Evolutionary conservation across 164 flowering plant species (phyloP).

Genomic region (Nelumbo lutea): DNA sequence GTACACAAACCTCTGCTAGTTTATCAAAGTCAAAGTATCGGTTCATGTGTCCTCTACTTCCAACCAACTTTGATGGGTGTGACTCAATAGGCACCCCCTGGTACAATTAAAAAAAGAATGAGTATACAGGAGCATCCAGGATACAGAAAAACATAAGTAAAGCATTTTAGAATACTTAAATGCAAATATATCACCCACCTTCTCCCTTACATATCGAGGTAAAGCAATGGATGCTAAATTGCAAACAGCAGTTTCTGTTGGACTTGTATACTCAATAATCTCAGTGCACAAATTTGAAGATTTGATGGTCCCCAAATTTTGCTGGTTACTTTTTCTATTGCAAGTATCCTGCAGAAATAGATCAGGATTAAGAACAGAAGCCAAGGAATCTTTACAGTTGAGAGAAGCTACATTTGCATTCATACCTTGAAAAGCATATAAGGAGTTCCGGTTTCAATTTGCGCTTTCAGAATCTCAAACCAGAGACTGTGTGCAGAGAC

Average conservation of each 20-base stretch:
- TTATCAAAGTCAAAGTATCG: constrained; percentile 77
- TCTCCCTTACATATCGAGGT: constrained; percentile 70
- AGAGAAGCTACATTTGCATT: background rate
- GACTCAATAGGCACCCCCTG: constrained; percentile 62
- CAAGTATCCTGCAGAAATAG: constrained; percentile 48
- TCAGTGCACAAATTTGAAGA: constrained; percentile 84
- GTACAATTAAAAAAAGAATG: background rate
- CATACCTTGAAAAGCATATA: constrained; percentile 78
- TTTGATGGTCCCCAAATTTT: constrained; percentile 76
- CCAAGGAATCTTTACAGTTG: background rate
- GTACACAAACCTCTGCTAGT: constrained; percentile 47
- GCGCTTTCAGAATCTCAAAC: constrained; percentile 70
- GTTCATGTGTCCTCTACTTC: constrained; percentile 54
- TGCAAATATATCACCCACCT: constrained; percentile 25
- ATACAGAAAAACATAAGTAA: background rate
- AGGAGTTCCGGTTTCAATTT: constrained; percentile 82
- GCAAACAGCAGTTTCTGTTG: constrained; percentile 80
- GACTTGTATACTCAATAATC: constrained; percentile 74
- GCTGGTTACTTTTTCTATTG: constrained; percentile 83
- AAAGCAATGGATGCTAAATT: constrained; percentile 79
- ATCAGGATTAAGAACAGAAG: background rate
- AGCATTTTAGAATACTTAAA: background rate
- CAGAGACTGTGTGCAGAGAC: constrained; percentile 70
- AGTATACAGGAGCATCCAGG: background rate
- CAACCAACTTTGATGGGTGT: constrained; percentile 68